A percentile compares a stretch with the other conserved stretches of the same genome.
Evolutionary conservation across 1,139 yeast species (phyloP).

Genomic region (Scheffersomyces lignicola): DNA sequence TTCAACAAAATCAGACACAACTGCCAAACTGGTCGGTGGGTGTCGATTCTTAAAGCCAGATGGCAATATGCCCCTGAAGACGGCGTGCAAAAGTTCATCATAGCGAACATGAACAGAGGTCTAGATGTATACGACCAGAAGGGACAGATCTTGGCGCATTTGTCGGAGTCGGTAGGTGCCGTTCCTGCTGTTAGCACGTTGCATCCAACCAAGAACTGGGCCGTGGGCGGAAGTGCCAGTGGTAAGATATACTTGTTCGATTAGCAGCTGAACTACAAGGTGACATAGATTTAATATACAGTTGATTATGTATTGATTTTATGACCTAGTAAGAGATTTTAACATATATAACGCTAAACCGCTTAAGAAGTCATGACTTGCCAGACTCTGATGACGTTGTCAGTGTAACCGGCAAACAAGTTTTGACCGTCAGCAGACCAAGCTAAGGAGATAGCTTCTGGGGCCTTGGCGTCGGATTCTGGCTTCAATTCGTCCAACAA

Average conservation of each 20-base stretch:
- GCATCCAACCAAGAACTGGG: conserved; percentile 88
- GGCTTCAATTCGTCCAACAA: conserved; percentile 98
- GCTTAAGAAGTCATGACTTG: conserved; percentile 89
- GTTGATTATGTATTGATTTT: conserved; percentile 1
- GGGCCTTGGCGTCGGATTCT: conserved; percentile 95
- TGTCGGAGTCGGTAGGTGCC: conserved; percentile 67
- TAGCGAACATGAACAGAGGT: conserved; percentile 89
- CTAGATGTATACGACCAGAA: conserved; percentile 76
- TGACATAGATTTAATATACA: conserved; percentile 4
- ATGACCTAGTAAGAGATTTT: neutral
- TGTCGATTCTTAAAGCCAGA: conserved; percentile 79
- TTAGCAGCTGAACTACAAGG: no score
- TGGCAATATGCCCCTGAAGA: conserved; percentile 78
- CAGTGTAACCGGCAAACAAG: conserved; percentile 99
- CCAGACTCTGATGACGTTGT: conserved; percentile 99
- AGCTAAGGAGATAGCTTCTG: conserved; percentile 96
- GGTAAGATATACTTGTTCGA: conserved; percentile 79
- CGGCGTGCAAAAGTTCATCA: conserved; percentile 77
- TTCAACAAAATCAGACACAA: conserved; percentile 70
- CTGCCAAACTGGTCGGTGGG: conserved; percentile 97
- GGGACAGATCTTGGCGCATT: conserved; percentile 78
- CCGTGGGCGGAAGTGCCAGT: conserved; percentile 90
- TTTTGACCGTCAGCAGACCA: conserved; percentile 99
- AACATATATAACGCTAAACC: neutral
- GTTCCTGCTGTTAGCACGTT: conserved; percentile 87